These are phyloP conservation scores for Fraxinus baroniana DNA, from an alignment of 305 asterid species.

Conservation along the genomic window DNA sequence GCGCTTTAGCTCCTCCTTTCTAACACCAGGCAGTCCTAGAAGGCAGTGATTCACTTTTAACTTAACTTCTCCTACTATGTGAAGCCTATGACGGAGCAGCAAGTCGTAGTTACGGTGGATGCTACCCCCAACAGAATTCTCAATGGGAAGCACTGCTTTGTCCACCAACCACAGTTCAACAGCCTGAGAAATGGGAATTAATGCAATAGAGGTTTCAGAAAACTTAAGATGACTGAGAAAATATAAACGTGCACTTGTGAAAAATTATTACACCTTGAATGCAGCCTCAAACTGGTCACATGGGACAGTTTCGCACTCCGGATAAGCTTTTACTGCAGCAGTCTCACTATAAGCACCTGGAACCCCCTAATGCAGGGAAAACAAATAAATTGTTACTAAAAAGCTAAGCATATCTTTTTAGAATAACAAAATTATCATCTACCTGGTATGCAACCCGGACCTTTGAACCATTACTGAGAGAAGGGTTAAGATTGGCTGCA, in stretches of 20 bases:
- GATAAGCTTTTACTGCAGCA: constrained; percentile 82
- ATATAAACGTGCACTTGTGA: neutral
- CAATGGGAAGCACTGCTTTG: constrained; percentile 83
- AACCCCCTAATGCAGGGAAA: constrained; percentile 47
- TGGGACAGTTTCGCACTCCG: constrained; percentile 75
- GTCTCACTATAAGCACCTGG: constrained; percentile 86
- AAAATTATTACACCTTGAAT: constrained; percentile 51
- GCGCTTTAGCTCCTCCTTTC: constrained; percentile 62
- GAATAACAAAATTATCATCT: constrained; percentile 2
- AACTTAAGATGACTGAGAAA: constrained; percentile 9
- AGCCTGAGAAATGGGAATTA: constrained; percentile 50
- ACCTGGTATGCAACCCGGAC: constrained; percentile 89
- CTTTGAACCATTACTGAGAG: constrained; percentile 45
- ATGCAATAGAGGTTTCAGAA: constrained; percentile 20
- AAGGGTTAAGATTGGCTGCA: constrained; percentile 38
- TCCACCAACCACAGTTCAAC: constrained; percentile 90
- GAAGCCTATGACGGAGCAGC: constrained; percentile 79
- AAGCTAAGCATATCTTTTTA: neutral
- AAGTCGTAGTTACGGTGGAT: constrained; percentile 80
- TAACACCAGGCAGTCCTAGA: constrained; percentile 76
- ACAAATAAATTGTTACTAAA: constrained; percentile 10
- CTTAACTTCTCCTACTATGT: constrained; percentile 84
- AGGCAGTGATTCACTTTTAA: constrained; percentile 74
- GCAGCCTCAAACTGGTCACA: constrained; percentile 78
- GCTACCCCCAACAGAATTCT: constrained; percentile 88